Base-by-base conservation (phyloP, 1,284 basidiomycete genomes). In the Cutaneotrichosporon daszewskae region DNA sequence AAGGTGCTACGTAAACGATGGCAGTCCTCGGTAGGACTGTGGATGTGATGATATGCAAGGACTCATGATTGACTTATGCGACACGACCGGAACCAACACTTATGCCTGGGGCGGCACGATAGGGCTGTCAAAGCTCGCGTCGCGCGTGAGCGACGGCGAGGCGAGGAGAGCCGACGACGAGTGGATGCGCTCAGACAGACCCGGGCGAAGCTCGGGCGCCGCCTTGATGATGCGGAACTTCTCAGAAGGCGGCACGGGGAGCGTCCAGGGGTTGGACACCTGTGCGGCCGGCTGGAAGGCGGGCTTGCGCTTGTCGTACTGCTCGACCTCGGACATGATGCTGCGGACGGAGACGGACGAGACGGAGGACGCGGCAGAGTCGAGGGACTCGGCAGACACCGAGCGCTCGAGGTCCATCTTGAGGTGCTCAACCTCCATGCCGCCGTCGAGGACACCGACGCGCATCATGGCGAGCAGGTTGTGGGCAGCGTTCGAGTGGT, bases 401-500 rank as follows among this genome's bases (percentile, higher is more conserved):
- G 43, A 40, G 40, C 45, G 45, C 26, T 49, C 42, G 39, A 56
- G 47, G 26, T 49, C 45, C 34, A 56, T 44, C 53, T 71, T 72
- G 43, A 72, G 55, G 45, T 53, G 45, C 61, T 85, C 83, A 46
- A 83, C 81, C 51, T 82, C 78, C 42, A 77, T 74, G 38, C 88
- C 89, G 40, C 87, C 87, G 45, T 83, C 80, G 37, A 94, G 74
- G 38, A 87, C 77, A 55, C 88, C 89, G 31, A 94, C 89, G 42
- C 89, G 84, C 76, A 88, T 87, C 86, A 90, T 90, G 3, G 85
- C 83, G 32, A 89, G 77, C 40, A 87, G 62, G 62, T 71, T 60
- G 72, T 89, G 85, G 3, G 89, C 89, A 29, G 87, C 88, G 62
- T 92, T 91, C 19, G 86, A 90, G 66, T 94, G 89, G 54, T 92